Percentiles rank a stretch among this genome's conserved stretches.
Evolutionary conservation across 495 filamentous ascomycete genomes (phyloP).

Genomic region (Lasiosphaeria miniovina): DNA sequence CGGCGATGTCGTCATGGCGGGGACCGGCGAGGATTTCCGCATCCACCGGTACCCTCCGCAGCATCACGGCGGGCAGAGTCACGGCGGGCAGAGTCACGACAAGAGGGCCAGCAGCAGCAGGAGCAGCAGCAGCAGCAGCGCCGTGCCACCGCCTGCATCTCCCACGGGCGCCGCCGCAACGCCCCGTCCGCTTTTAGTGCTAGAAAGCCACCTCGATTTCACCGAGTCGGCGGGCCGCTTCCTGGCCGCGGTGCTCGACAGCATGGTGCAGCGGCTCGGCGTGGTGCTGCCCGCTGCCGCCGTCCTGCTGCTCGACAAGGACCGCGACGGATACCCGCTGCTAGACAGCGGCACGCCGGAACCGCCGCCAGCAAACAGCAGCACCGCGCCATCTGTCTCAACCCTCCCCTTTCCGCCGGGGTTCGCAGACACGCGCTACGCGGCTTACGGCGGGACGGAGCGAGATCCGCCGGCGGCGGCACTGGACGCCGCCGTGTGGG

Average conservation of each 20-base stretch:
- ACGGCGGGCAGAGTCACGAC: no score
- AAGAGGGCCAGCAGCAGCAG: neutral
- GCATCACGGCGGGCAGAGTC: no score
- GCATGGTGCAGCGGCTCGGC: constrained; percentile 12
- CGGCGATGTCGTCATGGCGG: neutral
- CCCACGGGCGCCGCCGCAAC: neutral
- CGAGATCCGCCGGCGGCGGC: neutral
- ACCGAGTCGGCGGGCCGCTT: constrained; percentile 14
- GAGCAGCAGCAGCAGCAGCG: constrained; percentile 1
- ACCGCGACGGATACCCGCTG: constrained; percentile 12
- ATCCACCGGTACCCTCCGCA: no score
- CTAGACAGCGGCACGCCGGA: neutral
- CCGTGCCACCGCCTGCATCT: neutral
- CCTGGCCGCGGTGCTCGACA: constrained; percentile 11
- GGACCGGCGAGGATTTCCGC: no score
- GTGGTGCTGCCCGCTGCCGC: constrained; percentile 3
- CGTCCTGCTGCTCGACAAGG: constrained; percentile 9
- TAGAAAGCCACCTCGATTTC: constrained; percentile 7
- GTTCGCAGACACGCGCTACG: neutral
- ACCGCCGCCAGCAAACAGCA: neutral
- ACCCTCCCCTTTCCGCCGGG: neutral
- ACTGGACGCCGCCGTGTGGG: constrained; percentile 8
- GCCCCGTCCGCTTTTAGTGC: neutral
- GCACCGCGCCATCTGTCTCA: neutral
- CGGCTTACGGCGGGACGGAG: neutral